phyloP scores from a whole-genome alignment of 2,329 filamentous ascomycete genomes.

The Xylariaceae sp. region DNA sequence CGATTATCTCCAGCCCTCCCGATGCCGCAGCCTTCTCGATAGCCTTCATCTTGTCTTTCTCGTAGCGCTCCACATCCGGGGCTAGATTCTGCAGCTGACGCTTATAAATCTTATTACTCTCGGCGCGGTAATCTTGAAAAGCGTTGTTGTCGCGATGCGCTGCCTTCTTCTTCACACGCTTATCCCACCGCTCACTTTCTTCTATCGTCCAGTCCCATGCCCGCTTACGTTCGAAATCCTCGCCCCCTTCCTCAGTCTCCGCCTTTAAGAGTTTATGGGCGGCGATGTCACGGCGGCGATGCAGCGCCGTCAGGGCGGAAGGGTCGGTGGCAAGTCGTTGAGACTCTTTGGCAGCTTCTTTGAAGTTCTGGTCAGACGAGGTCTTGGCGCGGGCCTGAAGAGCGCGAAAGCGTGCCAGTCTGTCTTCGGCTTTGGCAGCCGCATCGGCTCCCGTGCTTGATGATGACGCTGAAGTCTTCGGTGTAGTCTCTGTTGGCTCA shows the following conservation, averaged over 20 bases:
- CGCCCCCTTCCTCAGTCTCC: constrained; percentile 76
- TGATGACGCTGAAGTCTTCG: constrained; percentile 8
- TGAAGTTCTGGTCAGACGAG: constrained; percentile 69
- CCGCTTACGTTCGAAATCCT: constrained; percentile 94
- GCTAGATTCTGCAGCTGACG: constrained; percentile 75
- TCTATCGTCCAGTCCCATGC: constrained; percentile 99
- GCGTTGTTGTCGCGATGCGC: constrained; percentile 77
- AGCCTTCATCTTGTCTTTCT: constrained; percentile 77
- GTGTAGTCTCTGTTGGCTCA: not conserved
- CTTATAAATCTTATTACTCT: constrained; percentile 91
- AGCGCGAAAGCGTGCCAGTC: constrained; percentile 79
- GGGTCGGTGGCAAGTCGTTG: constrained; percentile 76
- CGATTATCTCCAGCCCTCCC: constrained; percentile 86
- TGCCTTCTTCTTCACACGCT: constrained; percentile 79
- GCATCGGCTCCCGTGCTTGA: constrained; percentile 17
- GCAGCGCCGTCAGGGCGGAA: constrained; percentile 69
- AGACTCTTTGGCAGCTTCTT: constrained; percentile 78
- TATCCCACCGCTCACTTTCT: constrained; percentile 91
- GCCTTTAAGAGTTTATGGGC: constrained; percentile 91
- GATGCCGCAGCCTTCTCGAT: constrained; percentile 79
- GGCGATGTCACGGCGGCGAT: constrained; percentile 80
- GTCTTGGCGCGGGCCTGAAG: constrained; percentile 76
- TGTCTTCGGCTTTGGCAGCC: constrained; percentile 53
- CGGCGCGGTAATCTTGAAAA: constrained; percentile 83
- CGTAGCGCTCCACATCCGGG: constrained; percentile 78